A percentile compares a stretch with the other conserved stretches of the same genome.
Evolutionary conservation across 2,329 filamentous ascomycete genomes (phyloP).

Genomic region (Podosphaera xanthii): DNA sequence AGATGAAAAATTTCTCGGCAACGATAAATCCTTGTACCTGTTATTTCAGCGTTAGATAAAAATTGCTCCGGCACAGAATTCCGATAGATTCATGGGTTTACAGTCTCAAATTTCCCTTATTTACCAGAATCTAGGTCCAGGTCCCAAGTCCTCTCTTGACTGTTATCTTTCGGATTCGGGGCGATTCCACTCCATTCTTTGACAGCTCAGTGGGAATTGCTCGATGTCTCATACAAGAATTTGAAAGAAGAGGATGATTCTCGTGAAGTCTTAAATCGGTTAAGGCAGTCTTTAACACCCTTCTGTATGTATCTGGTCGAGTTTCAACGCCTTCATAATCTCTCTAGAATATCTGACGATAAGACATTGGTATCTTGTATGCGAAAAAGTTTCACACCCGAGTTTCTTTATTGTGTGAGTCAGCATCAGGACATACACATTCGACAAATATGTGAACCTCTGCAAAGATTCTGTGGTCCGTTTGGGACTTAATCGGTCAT

Average conservation of each 20-base stretch:
- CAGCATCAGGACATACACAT: not conserved
- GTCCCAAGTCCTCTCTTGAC: not conserved
- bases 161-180: not conserved
- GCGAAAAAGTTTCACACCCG: not conserved
- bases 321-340: not conserved
- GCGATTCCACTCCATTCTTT: not conserved
- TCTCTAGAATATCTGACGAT: not conserved
- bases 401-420: not conserved
- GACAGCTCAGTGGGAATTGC: not conserved
- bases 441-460: too few relatives aligned
- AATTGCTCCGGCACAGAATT: not conserved
- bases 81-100: not conserved
- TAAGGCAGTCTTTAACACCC: not conserved
- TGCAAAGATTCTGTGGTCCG: too few relatives aligned
- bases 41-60: not conserved
- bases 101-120: too few relatives aligned
- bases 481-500: too few relatives aligned
- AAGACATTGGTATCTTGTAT: not conserved
- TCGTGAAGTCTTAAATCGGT: not conserved
- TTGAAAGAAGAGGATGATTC: not conserved
- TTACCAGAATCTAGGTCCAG: not conserved
- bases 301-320: not conserved
- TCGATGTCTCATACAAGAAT: not conserved
- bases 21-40: not conserved
- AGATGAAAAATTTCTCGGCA: not conserved